Evolutionary conservation across 2,329 filamentous ascomycete species (phyloP), one percentile per base, ranked within the genome.

Genomic region (Aspergillus pseudonomiae): DNA sequence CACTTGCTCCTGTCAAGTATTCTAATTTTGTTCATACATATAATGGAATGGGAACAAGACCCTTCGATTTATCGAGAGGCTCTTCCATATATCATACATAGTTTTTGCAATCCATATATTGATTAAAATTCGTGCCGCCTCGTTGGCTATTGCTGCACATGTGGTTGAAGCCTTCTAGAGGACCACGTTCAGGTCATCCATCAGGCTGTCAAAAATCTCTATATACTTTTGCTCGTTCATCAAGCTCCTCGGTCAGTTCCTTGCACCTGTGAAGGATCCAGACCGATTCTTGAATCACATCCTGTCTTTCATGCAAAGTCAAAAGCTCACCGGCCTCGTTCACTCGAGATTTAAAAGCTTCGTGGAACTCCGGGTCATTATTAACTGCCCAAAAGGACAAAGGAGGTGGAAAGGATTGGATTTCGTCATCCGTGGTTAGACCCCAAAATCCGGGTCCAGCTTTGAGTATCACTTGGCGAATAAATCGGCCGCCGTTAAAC

Each of bases 401-500:
- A 12, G 48, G 48, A 19, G 26, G n/a, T 32, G 48, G 48, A 32
- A 52, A 52, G 48, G 24, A 52, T 30, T 52, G 6, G 9, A 32
- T 32, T 32, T 19, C 24, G 14, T 52, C 48, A 11, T 52, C 26
- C 6, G 46, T 30, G 9, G 55, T 16, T 16, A 57, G 10, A 19
- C 55, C 39, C 41, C 41, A 57, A 21, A 57, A 57, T 26, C 48
- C 41, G 9, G 55, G 26, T n/a, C 55, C 55, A 39, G 55, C 55
- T 28, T 46, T 45, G 55, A 57, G 5, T 6, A 57, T 30, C 24
- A 9, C 36, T 11, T 21, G 26, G 39, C 55, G 55, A 32, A 57
- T 57, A 45, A 32, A 57, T 11, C 55, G 55, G 11, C 55, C 55
- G 4, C 55, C 55, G 55, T 57, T 57, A 34, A 57, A 57, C 41